Percentiles rank a stretch among this genome's conserved stretches.
Conservation (phyloP, 352 stramenopile genomes). For the Phytophthora ohioensis region DNA sequence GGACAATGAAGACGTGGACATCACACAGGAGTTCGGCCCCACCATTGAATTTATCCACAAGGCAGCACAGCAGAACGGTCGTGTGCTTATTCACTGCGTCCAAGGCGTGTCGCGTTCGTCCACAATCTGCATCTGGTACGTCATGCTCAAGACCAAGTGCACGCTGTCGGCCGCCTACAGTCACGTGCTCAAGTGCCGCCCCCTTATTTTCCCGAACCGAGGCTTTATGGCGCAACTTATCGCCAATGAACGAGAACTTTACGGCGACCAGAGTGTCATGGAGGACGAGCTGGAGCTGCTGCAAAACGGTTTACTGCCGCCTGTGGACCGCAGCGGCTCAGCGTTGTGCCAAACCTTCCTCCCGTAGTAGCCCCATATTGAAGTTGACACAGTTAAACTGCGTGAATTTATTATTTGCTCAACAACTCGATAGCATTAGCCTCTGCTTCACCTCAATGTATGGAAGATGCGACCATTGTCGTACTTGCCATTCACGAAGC, state of each 20-base stretch:
- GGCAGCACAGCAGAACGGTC: slow-evolving; percentile 36
- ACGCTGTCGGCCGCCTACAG: slow-evolving; percentile 81
- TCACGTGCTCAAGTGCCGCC: slow-evolving; percentile 79
- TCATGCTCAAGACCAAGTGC: slow-evolving; percentile 79
- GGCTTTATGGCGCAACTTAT: slow-evolving; percentile 86
- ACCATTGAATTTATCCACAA: slow-evolving; percentile 68
- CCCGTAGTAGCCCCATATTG: slow-evolving; percentile 24
- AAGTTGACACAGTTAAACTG: slow-evolving; percentile 25
- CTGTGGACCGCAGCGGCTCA: slow-evolving; percentile 69
- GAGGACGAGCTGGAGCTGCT: slow-evolving; percentile 74
- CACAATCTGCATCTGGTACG: slow-evolving; percentile 83
- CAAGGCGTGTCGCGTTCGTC: slow-evolving; percentile 82
- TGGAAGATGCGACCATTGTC: slow-evolving; percentile 88
- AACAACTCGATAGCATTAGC: not conserved
- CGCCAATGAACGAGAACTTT: slow-evolving; percentile 68
- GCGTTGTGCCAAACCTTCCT: slow-evolving; percentile 58
- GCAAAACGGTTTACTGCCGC: slow-evolving; percentile 67
- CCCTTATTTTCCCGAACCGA: slow-evolving; percentile 82
- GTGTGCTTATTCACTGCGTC: slow-evolving; percentile 87
- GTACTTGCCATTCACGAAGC: slow-evolving; percentile 86
- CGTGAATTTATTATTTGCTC: slow-evolving; percentile 35
- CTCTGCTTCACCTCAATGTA: slow-evolving; percentile 56
- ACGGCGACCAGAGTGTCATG: slow-evolving; percentile 71
- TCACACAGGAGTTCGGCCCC: slow-evolving; percentile 57
- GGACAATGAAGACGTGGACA: slow-evolving; percentile 70